phyloP scores from a whole-genome alignment of 768 basidiomycete genomes.

The Rubroboletus satanas region DNA sequence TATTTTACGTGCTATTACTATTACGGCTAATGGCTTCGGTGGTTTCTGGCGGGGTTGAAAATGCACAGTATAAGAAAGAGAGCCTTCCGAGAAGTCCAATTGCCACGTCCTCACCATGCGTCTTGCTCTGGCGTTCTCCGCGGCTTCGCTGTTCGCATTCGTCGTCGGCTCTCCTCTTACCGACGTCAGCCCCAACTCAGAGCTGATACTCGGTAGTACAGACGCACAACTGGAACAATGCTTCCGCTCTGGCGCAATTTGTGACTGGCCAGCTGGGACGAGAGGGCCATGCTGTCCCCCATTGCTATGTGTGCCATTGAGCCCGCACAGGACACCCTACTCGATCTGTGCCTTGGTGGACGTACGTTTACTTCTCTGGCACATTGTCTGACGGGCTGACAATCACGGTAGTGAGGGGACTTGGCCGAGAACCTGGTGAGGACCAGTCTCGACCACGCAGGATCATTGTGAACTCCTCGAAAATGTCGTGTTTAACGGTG shows the following conservation, averaged over 20 bases:
- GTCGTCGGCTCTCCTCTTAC: slow-evolving; percentile 2
- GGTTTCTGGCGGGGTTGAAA: slow-evolving; percentile 3
- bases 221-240: not conserved
- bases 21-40: not conserved
- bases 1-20: not conserved
- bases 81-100: not conserved
- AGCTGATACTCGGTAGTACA: slow-evolving; percentile 5
- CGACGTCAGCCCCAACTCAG: not conserved
- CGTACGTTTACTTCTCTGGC: not conserved
- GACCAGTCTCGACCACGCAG: not conserved
- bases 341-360: slow-evolving; percentile 5
- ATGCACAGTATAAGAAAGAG: not conserved
- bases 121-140: not conserved
- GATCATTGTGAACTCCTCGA: not conserved
- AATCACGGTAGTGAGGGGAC: not conserved
- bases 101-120: slow-evolving; percentile 7
- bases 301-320: slow-evolving; percentile 12
- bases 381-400: not conserved
- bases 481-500: not conserved
- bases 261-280: slow-evolving; percentile 17
- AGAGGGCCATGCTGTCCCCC: slow-evolving; percentile 14
- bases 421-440: not conserved
- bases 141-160: not conserved
- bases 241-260: not conserved
- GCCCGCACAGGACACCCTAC: slow-evolving; percentile 3